These are phyloP conservation scores for Leishmania gerbilli DNA, from an alignment of 208 protist species.

Conservation along the genomic window DNA sequence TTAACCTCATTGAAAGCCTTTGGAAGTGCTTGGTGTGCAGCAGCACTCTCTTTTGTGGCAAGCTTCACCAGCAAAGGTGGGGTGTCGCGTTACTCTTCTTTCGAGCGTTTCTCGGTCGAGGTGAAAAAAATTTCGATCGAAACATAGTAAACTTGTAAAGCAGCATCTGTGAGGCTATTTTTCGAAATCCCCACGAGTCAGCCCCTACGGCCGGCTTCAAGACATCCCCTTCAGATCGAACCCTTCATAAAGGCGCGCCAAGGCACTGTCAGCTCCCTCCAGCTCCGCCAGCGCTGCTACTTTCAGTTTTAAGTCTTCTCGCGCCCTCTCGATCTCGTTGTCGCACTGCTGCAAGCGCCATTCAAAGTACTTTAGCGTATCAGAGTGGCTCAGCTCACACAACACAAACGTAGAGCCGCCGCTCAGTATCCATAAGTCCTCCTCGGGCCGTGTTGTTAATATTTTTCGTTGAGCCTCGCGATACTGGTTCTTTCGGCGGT, in stretches of 20 bases:
- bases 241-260: slow-evolving; percentile 68
- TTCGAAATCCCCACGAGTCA: neutral
- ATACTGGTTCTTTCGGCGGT: slow-evolving; percentile 81
- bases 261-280: slow-evolving; percentile 75
- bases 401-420: slow-evolving; percentile 80
- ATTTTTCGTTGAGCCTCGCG: slow-evolving; percentile 71
- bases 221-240: slow-evolving; percentile 63
- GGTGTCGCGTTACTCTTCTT: neutral
- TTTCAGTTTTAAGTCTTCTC: slow-evolving; percentile 76
- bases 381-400: slow-evolving; percentile 54
- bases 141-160: neutral
- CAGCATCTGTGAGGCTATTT: neutral
- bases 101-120: neutral
- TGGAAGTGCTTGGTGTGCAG: neutral
- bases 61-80: neutral
- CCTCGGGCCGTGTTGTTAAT: slow-evolving; percentile 37
- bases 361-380: slow-evolving; percentile 63
- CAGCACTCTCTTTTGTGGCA: neutral
- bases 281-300: slow-evolving; percentile 76
- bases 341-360: slow-evolving; percentile 61
- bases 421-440: slow-evolving; percentile 78
- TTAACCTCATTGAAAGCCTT: neutral
- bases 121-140: slow-evolving; percentile 2
- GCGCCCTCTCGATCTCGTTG: slow-evolving; percentile 58
- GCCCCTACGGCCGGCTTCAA: neutral